Evolutionary conservation across 805 yeast genomes (phyloP), one percentile per base, ranked within the genome.

Genomic region (Candida oleophila): DNA sequence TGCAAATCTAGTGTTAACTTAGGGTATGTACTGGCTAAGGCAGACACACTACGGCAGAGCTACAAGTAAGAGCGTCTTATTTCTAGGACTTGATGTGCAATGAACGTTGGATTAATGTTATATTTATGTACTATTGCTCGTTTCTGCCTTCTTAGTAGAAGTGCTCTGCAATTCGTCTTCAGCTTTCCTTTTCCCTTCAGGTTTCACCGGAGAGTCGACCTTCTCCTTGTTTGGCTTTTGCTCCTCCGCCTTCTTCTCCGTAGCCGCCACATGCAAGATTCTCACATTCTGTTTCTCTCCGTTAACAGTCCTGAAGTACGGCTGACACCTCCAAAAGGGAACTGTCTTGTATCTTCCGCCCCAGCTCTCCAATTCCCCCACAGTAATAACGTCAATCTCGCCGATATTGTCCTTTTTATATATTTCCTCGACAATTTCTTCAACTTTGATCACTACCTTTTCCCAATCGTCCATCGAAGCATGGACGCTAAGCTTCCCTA

Each of bases 301-400:
- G 61, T 89, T 80, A 1, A 92, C 96, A 2, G 85, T 83, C 56
- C 99, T 77, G 74, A 92, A 92, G 62, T 88, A 87, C 2, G 99
- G 99, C 67, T 92, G 99, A 53, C 96, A 83, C 57, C 98, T 78
- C 98, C 98, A 92, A 63, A 86, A 90, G 1, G 99, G 98, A 14
- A 92, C 81, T 3, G 76, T 78, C 62, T 82, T 82, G 63, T 94
- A 92, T 12, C 74, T 56, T 0, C 96, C 96, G 41, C 96, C 96
- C 91, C 95, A 86, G 20, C 66, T 59, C 54, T 82, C 81, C 1
- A 59, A 38, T 4, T 77, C 80, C 0, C 90, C 89, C 5, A 66
- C 70, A 0, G 66, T 68, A 1, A 86, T 74, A 3, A 59, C 64
- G 57, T 89, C 97, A 16, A 75, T 50, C 43, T 75, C 77, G 3